phyloP scores from a whole-genome alignment of 129 eudicot genomes.

The Chrysanthemum seticuspe region DNA sequence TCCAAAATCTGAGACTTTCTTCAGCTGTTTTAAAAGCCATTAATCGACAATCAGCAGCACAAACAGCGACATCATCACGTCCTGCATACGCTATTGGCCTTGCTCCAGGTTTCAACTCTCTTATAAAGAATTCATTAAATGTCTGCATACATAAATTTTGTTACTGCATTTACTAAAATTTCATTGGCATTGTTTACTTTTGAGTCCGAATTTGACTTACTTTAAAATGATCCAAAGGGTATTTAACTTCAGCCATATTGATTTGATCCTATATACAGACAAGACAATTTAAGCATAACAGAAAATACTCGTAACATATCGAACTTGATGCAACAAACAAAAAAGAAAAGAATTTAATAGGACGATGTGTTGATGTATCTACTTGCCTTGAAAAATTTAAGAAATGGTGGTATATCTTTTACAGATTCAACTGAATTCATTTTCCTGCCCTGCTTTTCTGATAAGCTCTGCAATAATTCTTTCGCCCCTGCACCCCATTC shows the following conservation, averaged over 20 bases:
- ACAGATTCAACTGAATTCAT: conserved; percentile 85
- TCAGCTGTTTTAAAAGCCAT: conserved; percentile 70
- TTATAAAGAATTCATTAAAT: conserved; percentile 85
- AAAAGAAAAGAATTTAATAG: not conserved
- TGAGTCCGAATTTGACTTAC: conserved; percentile 29
- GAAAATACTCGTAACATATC: not conserved
- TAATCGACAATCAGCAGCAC: conserved; percentile 96
- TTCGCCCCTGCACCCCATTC: conserved; percentile 75
- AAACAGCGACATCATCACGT: conserved; percentile 85
- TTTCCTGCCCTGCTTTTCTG: conserved; percentile 92
- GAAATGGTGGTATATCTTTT: conserved; percentile 70
- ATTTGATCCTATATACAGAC: conserved; percentile 79
- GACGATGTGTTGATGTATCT: not conserved
- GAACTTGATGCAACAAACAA: not conserved
- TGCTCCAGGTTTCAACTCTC: conserved; percentile 89
- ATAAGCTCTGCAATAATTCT: conserved; percentile 76
- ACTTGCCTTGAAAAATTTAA: conserved; percentile 67
- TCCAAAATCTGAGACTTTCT: conserved; percentile 86
- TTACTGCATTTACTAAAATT: not conserved
- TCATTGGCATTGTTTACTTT: not conserved
- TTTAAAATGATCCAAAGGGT: conserved; percentile 90
- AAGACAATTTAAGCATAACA: not conserved
- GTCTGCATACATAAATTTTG: conserved; percentile 59
- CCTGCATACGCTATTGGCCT: conserved; percentile 66
- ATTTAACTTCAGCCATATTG: conserved; percentile 73